phyloP scores from a whole-genome alignment of 2,329 filamentous ascomycete genomes.

The Ophiostoma tasmaniense region DNA sequence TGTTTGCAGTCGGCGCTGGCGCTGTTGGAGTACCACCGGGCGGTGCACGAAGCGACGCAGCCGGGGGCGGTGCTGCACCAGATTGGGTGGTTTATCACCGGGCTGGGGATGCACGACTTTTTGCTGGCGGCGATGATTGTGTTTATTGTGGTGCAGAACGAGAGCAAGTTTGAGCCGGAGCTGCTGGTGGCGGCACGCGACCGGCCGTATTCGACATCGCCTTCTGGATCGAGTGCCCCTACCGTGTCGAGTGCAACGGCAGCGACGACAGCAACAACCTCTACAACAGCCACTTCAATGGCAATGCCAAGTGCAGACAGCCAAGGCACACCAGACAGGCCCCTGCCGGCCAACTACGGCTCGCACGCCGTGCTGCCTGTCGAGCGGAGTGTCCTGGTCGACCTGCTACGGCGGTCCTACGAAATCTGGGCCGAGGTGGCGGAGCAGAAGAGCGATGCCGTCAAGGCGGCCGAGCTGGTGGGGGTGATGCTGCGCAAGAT shows the following conservation, averaged over 20 bases:
- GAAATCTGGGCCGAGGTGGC: constrained; percentile 37
- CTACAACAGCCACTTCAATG: too few relatives aligned
- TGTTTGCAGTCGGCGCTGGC: constrained; percentile 43
- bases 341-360: constrained; percentile 24
- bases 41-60: constrained; percentile 40
- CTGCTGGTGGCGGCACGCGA: constrained; percentile 11
- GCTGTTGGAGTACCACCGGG: constrained; percentile 40
- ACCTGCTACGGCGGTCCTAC: constrained; percentile 35
- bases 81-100: constrained; percentile 49
- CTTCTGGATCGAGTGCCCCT: background rate
- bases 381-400: constrained; percentile 29
- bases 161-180: constrained; percentile 22
- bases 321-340: background rate
- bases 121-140: constrained; percentile 53
- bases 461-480: constrained; percentile 39
- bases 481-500: constrained; percentile 31
- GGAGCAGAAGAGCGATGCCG: constrained; percentile 31
- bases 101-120: constrained; percentile 52
- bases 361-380: constrained; percentile 20
- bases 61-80: constrained; percentile 46
- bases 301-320: background rate
- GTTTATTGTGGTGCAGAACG: constrained; percentile 42
- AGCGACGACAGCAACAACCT: background rate
- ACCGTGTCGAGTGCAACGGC: constrained; percentile 25
- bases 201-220: background rate